Evolutionary conservation across 768 basidiomycete species (phyloP).

Genomic region (Hydnomerulius pinastri): DNA sequence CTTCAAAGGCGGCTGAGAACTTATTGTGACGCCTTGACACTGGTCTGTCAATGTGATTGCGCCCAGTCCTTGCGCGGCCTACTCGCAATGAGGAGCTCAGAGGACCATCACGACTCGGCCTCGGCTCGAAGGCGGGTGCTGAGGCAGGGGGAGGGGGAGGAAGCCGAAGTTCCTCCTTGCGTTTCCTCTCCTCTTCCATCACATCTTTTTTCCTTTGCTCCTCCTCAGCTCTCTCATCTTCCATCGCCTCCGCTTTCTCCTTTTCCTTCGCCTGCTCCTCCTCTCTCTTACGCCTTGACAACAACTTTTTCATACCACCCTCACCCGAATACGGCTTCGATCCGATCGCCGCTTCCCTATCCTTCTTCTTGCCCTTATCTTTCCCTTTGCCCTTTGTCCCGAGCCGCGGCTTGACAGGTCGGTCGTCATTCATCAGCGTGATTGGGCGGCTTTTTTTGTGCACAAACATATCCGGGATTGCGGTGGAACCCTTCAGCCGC

Average conservation of each 20-base stretch:
- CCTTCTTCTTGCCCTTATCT: conserved; percentile 37
- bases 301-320: conserved; percentile 76
- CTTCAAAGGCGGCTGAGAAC: conserved; percentile 68
- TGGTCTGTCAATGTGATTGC: conserved; percentile 65
- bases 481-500: conserved; percentile 42
- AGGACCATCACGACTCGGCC: conserved; percentile 19
- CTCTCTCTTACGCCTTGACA: conserved; percentile 63
- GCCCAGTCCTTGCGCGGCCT: conserved; percentile 56
- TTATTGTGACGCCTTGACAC: conserved; percentile 47
- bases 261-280: conserved; percentile 47
- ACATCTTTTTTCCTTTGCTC: conserved; percentile 22
- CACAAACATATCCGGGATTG: conserved; percentile 65
- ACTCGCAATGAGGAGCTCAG: conserved; percentile 60
- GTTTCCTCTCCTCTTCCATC: conserved; percentile 18
- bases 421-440: conserved; percentile 65
- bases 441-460: conserved; percentile 44
- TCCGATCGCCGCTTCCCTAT: conserved; percentile 44
- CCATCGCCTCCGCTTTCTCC: conserved; percentile 36
- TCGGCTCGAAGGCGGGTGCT: conserved; percentile 22
- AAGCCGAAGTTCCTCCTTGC: conserved; percentile 18
- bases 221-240: conserved; percentile 34
- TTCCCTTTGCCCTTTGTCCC: conserved; percentile 43
- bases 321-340: conserved; percentile 80
- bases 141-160: conserved; percentile 14
- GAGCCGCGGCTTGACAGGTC: conserved; percentile 47